Base-by-base conservation (phyloP, 1,284 basidiomycete species). In the Austroboletus rostrupii region DNA sequence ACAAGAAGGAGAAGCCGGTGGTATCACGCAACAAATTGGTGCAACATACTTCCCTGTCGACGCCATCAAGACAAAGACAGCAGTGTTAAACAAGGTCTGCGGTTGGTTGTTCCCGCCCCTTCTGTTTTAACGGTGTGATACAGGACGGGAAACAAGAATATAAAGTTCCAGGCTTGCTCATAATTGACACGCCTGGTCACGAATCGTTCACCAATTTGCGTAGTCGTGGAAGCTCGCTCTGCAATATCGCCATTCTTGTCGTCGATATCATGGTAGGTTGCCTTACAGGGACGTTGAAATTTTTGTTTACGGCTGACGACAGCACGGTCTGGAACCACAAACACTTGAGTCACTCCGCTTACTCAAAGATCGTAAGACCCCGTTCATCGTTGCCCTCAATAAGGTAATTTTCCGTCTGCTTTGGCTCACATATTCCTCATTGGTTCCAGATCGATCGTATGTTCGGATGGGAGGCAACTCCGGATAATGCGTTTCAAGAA, bases 11-110 rank as follows among this genome's bases (percentile, higher is more conserved):
- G 97, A 99, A 80, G 97, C 97, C 2, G 97, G 97, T 66, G 97
- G 97, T 77, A 99, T 99, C 69, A 99, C 97, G 0, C 97, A 99
- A 72, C 97, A 99, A 69, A 99, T 99, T 60, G 97, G 97, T 78
- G 97, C 97, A n/a, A 99, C 97, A 0, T 99, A 97, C 78, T 99
- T 99, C 85, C 97, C 97, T 43, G 87, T 90, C 44, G 90, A 95
- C n/a, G 93, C 94, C 8, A 97, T 99, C 68, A 84, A 88, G 71
- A 81, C 83, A 49, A 99, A 99, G 79, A 98, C 96, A 2, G 76
- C 77, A 17, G 93, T 97, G 17, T 75, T 99, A 71, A 96, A 97
- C 72, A 88, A 82, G 72, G 89, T 85, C 55, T 47, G 70, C 66
- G 14, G 46, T 41, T 38, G 39, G 47, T 49, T 41, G 21, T 46